Base-by-base conservation (phyloP, 2,329 filamentous ascomycete genomes). In the Dactylellina sp. region DNA sequence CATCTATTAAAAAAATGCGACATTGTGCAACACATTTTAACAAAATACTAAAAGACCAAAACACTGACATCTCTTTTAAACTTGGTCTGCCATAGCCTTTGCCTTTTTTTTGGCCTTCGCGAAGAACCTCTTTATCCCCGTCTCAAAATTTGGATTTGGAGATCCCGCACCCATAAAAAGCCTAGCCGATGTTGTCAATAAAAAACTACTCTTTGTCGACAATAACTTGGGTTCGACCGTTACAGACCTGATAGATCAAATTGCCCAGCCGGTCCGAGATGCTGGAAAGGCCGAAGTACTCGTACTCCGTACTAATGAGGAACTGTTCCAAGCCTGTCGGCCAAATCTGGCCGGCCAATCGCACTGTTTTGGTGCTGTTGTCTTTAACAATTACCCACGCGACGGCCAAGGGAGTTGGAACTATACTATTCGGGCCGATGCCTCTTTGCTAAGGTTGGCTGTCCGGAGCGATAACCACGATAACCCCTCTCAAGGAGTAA, bases 381-480 rank as follows among this genome's bases (percentile, higher is more conserved):
- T 90, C 2, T 94, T 96, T 82, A 84, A 88, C 61, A 89, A 89
- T 0, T 96, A 91, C 3, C 91, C 92, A 0, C 84, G 81, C 0
- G 91, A 91, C 7, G 75, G 80, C 0, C 85, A 85, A 5, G 85
- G 86, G 1, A 56, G 86, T 47, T 97, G 93, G 93, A 96, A 95
- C 81, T 97, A 97, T 79, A 93, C 91, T 0, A 84, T 97, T 24
- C 85, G 91, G 65, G 88, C 88, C 1, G 93, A 97, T 79, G 89
- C 89, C 37, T 84, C 87, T 0, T 84, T 96, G 66, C 22, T 57
- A 9, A 20, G 62, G 11, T 22, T 57, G 16, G 63, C 62, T 11
- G 55, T 61, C 14, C 59, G 61, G 16, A 89, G 89, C 18, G 83
- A 88, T 35, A 83, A 83, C n/a, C 81, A 84, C 47, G 84, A 85